Percentiles rank a stretch among this genome's conserved stretches.
phyloP scores from a whole-genome alignment of 345 rosid species.

The Arabidopsis arenosa region DNA sequence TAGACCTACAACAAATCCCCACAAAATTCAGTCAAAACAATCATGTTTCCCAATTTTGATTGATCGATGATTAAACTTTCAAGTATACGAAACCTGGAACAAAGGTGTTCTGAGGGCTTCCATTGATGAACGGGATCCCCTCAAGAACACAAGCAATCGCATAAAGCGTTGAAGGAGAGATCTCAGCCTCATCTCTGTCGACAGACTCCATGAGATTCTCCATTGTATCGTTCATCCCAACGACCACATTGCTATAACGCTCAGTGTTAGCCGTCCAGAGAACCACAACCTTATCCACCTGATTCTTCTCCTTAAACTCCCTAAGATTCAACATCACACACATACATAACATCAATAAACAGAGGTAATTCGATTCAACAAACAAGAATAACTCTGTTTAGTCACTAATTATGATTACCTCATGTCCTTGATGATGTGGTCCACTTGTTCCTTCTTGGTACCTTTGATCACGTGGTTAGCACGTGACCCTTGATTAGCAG shows the following conservation, averaged over 20 bases:
- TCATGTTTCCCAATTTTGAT: neutral
- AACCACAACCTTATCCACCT: conserved; percentile 88
- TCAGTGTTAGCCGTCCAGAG: conserved; percentile 99
- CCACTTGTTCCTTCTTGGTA: conserved; percentile 85
- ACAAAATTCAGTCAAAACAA: neutral
- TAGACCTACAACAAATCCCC: conserved; percentile 51
- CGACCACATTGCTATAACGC: conserved; percentile 89
- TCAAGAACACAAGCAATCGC: conserved; percentile 90
- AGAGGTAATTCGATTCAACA: neutral
- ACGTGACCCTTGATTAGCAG: conserved; percentile 92
- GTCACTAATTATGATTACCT: conserved; percentile 49
- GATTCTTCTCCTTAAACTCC: conserved; percentile 87
- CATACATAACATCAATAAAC: neutral
- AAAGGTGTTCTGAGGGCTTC: conserved; percentile 98
- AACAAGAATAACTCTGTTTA: conserved; percentile 3
- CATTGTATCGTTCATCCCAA: conserved; percentile 86
- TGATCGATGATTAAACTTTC: neutral
- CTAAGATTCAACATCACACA: conserved; percentile 43
- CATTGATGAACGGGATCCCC: conserved; percentile 89
- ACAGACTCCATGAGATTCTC: conserved; percentile 80
- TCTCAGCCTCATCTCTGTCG: conserved; percentile 82
- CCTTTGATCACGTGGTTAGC: conserved; percentile 91
- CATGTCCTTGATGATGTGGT: conserved; percentile 81
- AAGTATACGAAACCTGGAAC: conserved; percentile 55
- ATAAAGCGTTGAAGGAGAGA: conserved; percentile 93